These are phyloP conservation scores for Melocanna baccifera DNA, from an alignment of 176 grass and related monocot genomes.

Conservation along the genomic window DNA sequence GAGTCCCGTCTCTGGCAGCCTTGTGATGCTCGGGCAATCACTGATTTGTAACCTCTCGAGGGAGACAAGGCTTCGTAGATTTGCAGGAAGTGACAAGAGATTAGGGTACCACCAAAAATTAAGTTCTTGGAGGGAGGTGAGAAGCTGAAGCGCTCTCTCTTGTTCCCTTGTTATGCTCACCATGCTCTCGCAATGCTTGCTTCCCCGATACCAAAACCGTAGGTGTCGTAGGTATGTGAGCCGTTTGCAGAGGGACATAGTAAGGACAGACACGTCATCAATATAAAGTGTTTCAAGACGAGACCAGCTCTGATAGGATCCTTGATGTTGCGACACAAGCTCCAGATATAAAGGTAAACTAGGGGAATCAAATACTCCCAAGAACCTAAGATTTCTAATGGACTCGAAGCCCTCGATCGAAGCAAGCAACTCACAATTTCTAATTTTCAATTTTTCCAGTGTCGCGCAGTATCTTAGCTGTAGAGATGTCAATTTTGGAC, in stretches of 20 bases:
- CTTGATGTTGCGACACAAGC: background rate
- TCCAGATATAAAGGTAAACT: background rate
- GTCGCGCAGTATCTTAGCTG: background rate
- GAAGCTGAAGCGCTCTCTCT: background rate
- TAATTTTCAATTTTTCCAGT: background rate
- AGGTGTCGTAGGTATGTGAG: background rate
- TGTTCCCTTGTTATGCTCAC: constrained; percentile 1
- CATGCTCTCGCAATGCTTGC: background rate
- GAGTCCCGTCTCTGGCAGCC: background rate
- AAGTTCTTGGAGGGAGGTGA: background rate
- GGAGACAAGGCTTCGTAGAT: background rate
- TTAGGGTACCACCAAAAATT: background rate
- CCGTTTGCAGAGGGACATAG: background rate
- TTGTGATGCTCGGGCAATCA: background rate
- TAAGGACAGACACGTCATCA: background rate
- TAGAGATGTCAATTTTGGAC: background rate
- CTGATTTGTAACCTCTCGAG: background rate
- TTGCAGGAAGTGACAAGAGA: constrained; percentile 20
- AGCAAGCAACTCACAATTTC: fast-evolving
- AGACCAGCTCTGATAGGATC: background rate
- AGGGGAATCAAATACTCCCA: background rate
- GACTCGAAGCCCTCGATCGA: background rate
- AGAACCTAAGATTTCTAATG: background rate
- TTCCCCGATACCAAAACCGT: fast-evolving
- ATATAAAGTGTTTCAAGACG: background rate